phyloP scores from a whole-genome alignment of 495 filamentous ascomycete species.

The Cetradonia linearis region DNA sequence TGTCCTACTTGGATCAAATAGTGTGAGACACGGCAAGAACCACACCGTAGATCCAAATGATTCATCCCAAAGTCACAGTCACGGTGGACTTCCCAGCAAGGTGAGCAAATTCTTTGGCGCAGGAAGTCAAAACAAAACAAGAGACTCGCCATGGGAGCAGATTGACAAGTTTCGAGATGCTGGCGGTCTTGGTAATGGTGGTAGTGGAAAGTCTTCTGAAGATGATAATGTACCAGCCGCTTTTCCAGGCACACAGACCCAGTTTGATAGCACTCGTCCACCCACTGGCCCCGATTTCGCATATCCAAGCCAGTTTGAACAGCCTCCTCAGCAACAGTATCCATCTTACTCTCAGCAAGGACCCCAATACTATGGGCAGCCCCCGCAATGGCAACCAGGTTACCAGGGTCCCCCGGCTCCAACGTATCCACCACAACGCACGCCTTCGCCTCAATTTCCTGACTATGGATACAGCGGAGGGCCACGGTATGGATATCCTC shows the following conservation, averaged over 20 bases:
- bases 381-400: constrained; percentile 14
- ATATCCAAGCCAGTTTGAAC: constrained; percentile 7
- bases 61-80: constrained; percentile 14
- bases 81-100: constrained; percentile 19
- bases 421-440: constrained; percentile 10
- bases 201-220: background rate
- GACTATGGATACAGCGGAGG: constrained; percentile 13
- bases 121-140: constrained; percentile 22
- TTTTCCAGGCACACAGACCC: constrained; percentile 16
- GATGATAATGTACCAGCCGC: constrained; percentile 3
- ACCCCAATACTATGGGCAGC: constrained; percentile 9
- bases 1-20: constrained; percentile 60
- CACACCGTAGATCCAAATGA: constrained; percentile 39
- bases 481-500: constrained; percentile 15
- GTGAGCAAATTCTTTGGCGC: background rate
- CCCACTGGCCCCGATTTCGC: constrained; percentile 16
- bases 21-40: constrained; percentile 72
- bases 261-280: constrained; percentile 17
- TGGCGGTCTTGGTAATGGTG: background rate
- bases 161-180: constrained; percentile 16
- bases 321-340: constrained; percentile 14
- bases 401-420: constrained; percentile 9
- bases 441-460: constrained; percentile 10
- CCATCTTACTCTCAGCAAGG: constrained; percentile 7
- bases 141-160: constrained; percentile 20